phyloP scores from a whole-genome alignment of 495 filamentous ascomycete genomes.

The Achaetomiella virescens region DNA sequence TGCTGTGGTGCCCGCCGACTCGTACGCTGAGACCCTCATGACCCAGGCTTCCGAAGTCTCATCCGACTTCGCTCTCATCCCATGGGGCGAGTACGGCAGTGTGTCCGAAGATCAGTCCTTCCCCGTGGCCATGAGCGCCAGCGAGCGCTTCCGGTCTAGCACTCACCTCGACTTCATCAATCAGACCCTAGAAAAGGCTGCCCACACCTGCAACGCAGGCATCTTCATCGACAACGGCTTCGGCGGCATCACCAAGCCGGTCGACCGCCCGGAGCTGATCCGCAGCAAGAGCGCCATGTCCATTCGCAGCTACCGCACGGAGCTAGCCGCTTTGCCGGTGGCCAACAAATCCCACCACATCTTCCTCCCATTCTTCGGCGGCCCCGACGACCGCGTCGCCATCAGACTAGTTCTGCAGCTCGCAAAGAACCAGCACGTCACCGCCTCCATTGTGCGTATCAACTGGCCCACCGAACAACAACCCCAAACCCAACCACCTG shows the following conservation, averaged over 20 bases:
- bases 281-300: slow-evolving; percentile 54
- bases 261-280: slow-evolving; percentile 30
- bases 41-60: slow-evolving; percentile 57
- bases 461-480: slow-evolving; percentile 20
- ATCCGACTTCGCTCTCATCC: slow-evolving; percentile 79
- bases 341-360: slow-evolving; percentile 72
- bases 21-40: slow-evolving; percentile 71
- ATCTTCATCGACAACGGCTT: slow-evolving; percentile 76
- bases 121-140: slow-evolving; percentile 28
- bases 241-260: slow-evolving; percentile 42
- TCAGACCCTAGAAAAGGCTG: slow-evolving; percentile 52
- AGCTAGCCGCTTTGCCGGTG: slow-evolving; percentile 42
- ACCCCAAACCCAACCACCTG: background rate
- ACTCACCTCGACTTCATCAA: slow-evolving; percentile 62
- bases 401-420: slow-evolving; percentile 77
- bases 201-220: slow-evolving; percentile 56
- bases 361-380: slow-evolving; percentile 83
- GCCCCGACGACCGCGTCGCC: slow-evolving; percentile 75
- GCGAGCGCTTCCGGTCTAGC: slow-evolving; percentile 45
- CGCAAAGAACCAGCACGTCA: slow-evolving; percentile 67
- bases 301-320: slow-evolving; percentile 44
- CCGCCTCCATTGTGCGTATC: slow-evolving; percentile 61
- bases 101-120: slow-evolving; percentile 55
- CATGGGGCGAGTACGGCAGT: slow-evolving; percentile 83
- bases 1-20: slow-evolving; percentile 65